Conservation (phyloP, 306 rosid species). For the Lotus japonicus region DNA sequence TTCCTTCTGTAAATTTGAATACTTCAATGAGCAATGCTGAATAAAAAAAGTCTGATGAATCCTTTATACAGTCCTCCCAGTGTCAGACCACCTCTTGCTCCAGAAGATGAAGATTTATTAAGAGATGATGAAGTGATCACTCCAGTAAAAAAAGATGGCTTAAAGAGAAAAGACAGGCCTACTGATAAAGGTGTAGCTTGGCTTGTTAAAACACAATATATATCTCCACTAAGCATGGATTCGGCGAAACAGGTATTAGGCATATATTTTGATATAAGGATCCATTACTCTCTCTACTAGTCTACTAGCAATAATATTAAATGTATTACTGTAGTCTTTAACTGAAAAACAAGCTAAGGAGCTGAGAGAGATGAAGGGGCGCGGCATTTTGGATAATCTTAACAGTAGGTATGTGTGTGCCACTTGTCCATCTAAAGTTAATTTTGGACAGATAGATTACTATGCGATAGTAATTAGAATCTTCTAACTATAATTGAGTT, state of each 20-base stretch:
- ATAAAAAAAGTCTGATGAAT: constrained; percentile 26
- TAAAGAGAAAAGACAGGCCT: constrained; percentile 86
- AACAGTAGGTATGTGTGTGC: constrained; percentile 55
- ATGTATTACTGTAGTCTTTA: constrained; percentile 57
- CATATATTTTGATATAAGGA: not conserved
- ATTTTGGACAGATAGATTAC: not conserved
- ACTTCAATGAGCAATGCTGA: constrained; percentile 13
- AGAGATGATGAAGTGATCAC: constrained; percentile 74
- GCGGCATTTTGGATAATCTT: constrained; percentile 57
- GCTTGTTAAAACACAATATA: constrained; percentile 98
- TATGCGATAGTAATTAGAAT: not conserved
- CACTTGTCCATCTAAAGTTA: not conserved
- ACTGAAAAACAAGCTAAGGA: constrained; percentile 99
- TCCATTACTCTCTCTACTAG: constrained; percentile 13
- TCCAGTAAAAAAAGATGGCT: constrained; percentile 84
- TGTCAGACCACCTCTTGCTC: constrained; percentile 60
- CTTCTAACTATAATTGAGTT: constrained; percentile 3
- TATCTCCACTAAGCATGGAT: constrained; percentile 92
- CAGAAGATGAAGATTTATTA: constrained; percentile 90
- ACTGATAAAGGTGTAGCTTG: constrained; percentile 99
- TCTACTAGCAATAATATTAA: constrained; percentile 9
- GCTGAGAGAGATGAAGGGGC: constrained; percentile 80
- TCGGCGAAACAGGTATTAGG: constrained; percentile 77
- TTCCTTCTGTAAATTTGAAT: constrained; percentile 14
- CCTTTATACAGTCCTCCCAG: constrained; percentile 66